Base-by-base conservation (phyloP, 768 basidiomycete genomes). In the Mycena galericulata region DNA sequence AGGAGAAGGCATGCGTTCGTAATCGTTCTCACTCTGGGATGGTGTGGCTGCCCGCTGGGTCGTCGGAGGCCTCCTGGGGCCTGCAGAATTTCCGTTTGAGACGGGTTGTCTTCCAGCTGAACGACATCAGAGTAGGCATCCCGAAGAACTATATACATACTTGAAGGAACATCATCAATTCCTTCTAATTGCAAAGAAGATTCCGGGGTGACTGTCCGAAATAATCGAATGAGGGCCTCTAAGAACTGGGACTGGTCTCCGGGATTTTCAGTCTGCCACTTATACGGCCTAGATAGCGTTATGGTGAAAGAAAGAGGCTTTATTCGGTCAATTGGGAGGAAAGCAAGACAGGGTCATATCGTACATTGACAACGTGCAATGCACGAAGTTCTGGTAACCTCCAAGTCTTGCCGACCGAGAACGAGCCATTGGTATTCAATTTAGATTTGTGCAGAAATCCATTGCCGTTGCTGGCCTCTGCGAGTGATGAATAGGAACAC, bases 331-430 rank as follows among this genome's bases (percentile, higher is more conserved):
- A 41, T 50, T 17, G 29, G 49, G 32, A 36, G 55, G 36, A 54
- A 46, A 11, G 50, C 74, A 49, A 22, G 58, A 67, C 46, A 67
- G 57, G 45, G 73, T 70, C 29, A 20, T 40, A 2, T 83, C 90
- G 75, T 77, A 97, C 96, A 75, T 85, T 87, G 38, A 87, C 66
- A 51, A 97, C 91, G 71, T 97, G 91, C 49, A 99, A 77, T 41
- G 82, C 89, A 69, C 93, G 88, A 73, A 99, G 85, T 79, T 98
- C 97, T 45, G 88, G 78, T 54, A 99, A 80, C 67, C 83, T 87
- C 98, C 98, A 99, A 2, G 97, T 95, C 83, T 99, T 99, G 8
- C 98, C 98, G 53, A 99, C 95, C 10, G 96, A 98, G 80, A 97
- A 99, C 0, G 95, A 88, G 36, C 94, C 92, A 76, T 98, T 99